These are phyloP conservation scores for Toxicodendron radicans DNA, from an alignment of 345 rosid genomes.

Conservation along the genomic window DNA sequence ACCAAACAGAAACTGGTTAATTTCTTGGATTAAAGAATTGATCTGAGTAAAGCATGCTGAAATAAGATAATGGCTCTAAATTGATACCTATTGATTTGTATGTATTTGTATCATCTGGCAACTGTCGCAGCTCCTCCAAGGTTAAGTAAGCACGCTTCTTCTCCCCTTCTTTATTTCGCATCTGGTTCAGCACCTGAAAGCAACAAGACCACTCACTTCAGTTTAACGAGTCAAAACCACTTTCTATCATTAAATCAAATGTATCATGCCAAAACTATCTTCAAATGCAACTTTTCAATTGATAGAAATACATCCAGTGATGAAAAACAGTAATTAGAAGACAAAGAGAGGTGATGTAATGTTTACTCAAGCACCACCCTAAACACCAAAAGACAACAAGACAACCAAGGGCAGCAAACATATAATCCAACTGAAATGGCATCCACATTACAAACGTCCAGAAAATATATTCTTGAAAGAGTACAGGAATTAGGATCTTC, in stretches of 20 bases:
- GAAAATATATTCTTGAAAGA: not conserved
- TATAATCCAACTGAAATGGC: not conserved
- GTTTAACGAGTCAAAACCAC: not conserved
- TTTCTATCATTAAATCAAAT: constrained; percentile 13
- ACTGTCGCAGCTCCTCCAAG: constrained; percentile 75
- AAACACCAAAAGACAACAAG: not conserved
- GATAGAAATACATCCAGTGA: not conserved
- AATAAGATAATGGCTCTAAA: not conserved
- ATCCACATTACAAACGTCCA: not conserved
- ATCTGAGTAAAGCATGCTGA: not conserved
- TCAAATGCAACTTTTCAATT: not conserved
- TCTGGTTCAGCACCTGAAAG: constrained; percentile 83
- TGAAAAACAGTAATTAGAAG: not conserved
- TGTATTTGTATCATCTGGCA: constrained; percentile 78
- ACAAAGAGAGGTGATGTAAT: not conserved
- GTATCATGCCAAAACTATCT: not conserved
- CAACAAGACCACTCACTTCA: constrained; percentile 21
- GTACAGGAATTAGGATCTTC: not conserved
- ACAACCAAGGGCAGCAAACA: not conserved
- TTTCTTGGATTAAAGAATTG: not conserved
- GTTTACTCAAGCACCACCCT: not conserved
- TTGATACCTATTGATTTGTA: constrained; percentile 75
- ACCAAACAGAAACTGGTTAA: not conserved
- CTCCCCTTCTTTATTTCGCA: constrained; percentile 84
- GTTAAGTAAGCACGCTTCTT: constrained; percentile 91